Evolutionary conservation across 805 yeast species (phyloP).

Genomic region (Suhomyces faveliae): DNA sequence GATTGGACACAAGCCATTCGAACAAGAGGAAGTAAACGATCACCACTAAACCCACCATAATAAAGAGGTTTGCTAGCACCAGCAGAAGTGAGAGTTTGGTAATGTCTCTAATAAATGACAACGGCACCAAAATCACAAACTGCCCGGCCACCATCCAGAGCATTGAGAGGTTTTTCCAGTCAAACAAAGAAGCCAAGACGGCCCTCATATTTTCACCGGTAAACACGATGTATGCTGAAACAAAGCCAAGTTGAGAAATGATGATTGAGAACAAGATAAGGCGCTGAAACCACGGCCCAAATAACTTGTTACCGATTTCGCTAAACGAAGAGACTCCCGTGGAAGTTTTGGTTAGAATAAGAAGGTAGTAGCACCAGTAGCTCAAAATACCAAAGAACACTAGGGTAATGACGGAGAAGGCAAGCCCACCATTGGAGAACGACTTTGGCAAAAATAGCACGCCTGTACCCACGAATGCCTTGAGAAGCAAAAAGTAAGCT

Average conservation of each 20-base stretch:
- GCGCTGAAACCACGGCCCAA: constrained; percentile 64
- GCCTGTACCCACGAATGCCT: constrained; percentile 79
- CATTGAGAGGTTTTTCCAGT: constrained; percentile 35
- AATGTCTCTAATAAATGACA: constrained; percentile 72
- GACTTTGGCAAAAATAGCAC: constrained; percentile 69
- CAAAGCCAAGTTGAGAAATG: constrained; percentile 74
- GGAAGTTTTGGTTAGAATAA: constrained; percentile 56
- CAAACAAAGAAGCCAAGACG: constrained; percentile 53
- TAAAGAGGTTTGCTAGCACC: constrained; percentile 67
- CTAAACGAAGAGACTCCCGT: constrained; percentile 74
- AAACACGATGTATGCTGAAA: constrained; percentile 77
- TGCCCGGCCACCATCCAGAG: constrained; percentile 53
- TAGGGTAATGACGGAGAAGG: constrained; percentile 54
- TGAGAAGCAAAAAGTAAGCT: constrained; percentile 67
- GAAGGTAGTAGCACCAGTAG: constrained; percentile 72
- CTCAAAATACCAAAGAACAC: constrained; percentile 66
- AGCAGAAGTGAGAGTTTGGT: constrained; percentile 74
- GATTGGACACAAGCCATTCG: constrained; percentile 45
- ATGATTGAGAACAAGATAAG: constrained; percentile 63
- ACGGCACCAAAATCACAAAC: constrained; percentile 58
- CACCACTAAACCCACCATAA: constrained; percentile 62
- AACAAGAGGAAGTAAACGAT: constrained; percentile 54
- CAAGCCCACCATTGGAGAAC: constrained; percentile 69
- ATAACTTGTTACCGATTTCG: constrained; percentile 64
- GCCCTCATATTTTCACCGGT: constrained; percentile 72